Evolutionary conservation across 495 filamentous ascomycete species (phyloP).

Genomic region (Penicillium pulvis): DNA sequence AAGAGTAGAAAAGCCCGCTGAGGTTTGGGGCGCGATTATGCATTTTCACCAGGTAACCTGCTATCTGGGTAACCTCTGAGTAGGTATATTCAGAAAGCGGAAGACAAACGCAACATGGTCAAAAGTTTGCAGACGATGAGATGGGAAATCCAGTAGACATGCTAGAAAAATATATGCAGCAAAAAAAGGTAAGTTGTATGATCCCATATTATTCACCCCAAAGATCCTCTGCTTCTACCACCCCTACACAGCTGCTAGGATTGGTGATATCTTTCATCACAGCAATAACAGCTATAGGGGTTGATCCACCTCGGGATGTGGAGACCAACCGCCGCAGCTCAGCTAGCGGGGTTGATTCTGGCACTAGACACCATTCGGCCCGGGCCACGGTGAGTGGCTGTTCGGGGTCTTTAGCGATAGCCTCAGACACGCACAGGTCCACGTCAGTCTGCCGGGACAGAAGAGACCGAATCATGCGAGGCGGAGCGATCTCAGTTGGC

Average conservation of each 20-base stretch:
- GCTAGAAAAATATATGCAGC: conserved; percentile 7
- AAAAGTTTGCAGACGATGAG: conserved; percentile 16
- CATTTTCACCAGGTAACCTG: background rate
- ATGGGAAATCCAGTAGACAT: conserved; percentile 12
- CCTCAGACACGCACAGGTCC: conserved; percentile 34
- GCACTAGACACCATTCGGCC: conserved; percentile 36
- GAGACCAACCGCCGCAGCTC: conserved; percentile 31
- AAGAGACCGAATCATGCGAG: conserved; percentile 36
- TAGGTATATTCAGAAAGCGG: background rate
- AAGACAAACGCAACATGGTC: conserved; percentile 26
- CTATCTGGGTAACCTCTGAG: background rate
- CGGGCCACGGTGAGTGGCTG: conserved; percentile 28
- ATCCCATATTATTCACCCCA: conserved; percentile 23
- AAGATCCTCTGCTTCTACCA: conserved; percentile 42
- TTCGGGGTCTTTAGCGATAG: conserved; percentile 17
- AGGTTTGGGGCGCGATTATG: background rate
- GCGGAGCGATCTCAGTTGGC: conserved; percentile 37
- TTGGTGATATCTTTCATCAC: conserved; percentile 32
- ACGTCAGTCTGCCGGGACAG: conserved; percentile 36
- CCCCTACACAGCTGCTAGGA: conserved; percentile 31
- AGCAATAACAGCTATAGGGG: conserved; percentile 33
- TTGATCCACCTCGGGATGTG: conserved; percentile 16
- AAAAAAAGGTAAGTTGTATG: background rate
- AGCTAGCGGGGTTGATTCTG: conserved; percentile 36
- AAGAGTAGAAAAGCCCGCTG: background rate